Conservation (phyloP, 2,329 filamentous ascomycete genomes). For the Scorias spongiosa region DNA sequence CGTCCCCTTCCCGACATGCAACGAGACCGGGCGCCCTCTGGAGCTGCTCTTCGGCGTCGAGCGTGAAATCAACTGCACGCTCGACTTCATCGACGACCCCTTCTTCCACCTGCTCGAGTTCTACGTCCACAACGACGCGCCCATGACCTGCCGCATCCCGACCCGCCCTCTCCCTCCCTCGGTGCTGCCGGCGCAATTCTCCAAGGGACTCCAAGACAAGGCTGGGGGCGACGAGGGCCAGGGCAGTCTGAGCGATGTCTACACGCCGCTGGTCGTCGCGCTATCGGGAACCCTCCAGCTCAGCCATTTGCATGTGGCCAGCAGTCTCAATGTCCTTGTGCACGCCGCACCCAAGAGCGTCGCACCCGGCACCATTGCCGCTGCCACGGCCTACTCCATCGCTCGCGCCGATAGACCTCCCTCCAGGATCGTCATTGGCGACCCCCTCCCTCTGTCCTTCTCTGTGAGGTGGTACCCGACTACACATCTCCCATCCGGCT, state of each 20-base stretch:
- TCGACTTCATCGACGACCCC: slow-evolving; percentile 58
- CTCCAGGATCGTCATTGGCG: slow-evolving; percentile 67
- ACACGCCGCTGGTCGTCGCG: slow-evolving; percentile 76
- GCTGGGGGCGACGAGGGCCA: slow-evolving; percentile 17
- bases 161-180: slow-evolving; percentile 47
- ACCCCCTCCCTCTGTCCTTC: slow-evolving; percentile 64
- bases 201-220: slow-evolving; percentile 18
- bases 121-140: slow-evolving; percentile 94
- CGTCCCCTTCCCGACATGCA: slow-evolving; percentile 78
- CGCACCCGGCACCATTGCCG: slow-evolving; percentile 63
- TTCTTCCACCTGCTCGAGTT: slow-evolving; percentile 89
- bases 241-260: slow-evolving; percentile 29
- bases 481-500: slow-evolving; percentile 47
- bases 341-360: slow-evolving; percentile 44
- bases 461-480: slow-evolving; percentile 78
- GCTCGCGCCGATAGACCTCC: slow-evolving; percentile 34
- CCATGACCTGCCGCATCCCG: slow-evolving; percentile 78
- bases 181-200: slow-evolving; percentile 19
- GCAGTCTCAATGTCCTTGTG: slow-evolving; percentile 76
- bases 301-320: slow-evolving; percentile 80
- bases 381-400: slow-evolving; percentile 73
- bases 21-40: slow-evolving; percentile 70
- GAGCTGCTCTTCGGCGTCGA: slow-evolving; percentile 77
- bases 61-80: slow-evolving; percentile 67
- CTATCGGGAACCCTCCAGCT: slow-evolving; percentile 77